Base-by-base conservation (phyloP, 2,329 filamentous ascomycete genomes). In the Clathrospora elynae region DNA sequence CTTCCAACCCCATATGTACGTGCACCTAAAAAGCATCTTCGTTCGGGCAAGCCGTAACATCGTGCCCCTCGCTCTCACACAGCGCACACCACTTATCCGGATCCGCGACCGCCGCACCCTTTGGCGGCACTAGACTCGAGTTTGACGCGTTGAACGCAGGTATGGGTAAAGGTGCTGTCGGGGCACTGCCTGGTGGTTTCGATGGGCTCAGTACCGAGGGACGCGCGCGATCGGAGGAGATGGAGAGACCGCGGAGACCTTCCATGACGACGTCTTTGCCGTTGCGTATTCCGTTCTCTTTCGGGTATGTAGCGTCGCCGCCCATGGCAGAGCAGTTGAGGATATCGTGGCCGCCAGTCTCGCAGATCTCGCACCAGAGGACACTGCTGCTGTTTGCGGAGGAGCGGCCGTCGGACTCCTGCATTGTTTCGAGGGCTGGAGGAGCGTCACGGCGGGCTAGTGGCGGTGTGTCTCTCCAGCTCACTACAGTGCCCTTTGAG, bases 281-380 rank as follows among this genome's bases (percentile, higher is more conserved):
- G 20, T 54, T 59, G 24, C 50, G 57, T 7, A 49, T 46, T 2
- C 48, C 49, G 20, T 56, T 55, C 2, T 62, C 57, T 17, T 58
- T 66, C 3, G 53, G 48, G 6, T 49, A 40, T 1, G 48, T 38
- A 2, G 46, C 46, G 79, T 84, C 69, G 88, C 57, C 56, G 18
- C 62, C 92, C 85, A 96, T 93, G 69, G 90, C 92, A 38, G 88
- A 90, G 77, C 92, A 97, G 14, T 88, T 95, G 42, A 97, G 77
- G 48, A 97, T 96, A 61, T 97, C 92, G 65, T 97, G 92, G 11
- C 92, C 91, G 32, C 83, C 80, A 22, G 88, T 88, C 74, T 96
- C 91, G 73, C 92, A 97, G 50, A 97, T 93, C 73, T 97, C 93
- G 71, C 92, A 97, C 87, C 88, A 95, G 51, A 91, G 79, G 79